Evolutionary conservation across 2,329 filamentous ascomycete species (phyloP).

Genomic region (Tympanopsis confertula): DNA sequence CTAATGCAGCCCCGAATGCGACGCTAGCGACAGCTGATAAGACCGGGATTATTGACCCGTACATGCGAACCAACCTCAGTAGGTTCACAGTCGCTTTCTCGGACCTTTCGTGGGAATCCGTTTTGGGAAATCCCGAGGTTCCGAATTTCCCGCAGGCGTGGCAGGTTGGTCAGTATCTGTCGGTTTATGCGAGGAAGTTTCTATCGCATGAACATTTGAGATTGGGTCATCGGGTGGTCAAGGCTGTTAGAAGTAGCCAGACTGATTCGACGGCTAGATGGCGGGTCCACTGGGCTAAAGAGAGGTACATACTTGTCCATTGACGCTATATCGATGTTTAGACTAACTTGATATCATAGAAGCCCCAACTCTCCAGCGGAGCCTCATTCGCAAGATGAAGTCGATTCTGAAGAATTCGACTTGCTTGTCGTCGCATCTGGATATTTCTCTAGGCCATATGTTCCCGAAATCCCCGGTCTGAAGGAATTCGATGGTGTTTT

Average conservation of each 20-base stretch:
- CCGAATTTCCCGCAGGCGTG: constrained; percentile 39
- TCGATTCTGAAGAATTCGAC: constrained; percentile 26
- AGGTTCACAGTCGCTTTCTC: constrained; percentile 29
- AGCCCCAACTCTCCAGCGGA: no score
- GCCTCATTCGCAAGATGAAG: constrained; percentile 17
- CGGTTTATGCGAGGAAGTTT: constrained; percentile 28
- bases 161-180: constrained; percentile 36
- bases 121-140: constrained; percentile 14
- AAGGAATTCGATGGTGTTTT: constrained; percentile 14
- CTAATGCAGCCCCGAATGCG: constrained; percentile 4
- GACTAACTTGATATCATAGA: no score
- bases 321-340: no score
- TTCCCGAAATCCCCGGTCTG: constrained; percentile 19
- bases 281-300: neutral
- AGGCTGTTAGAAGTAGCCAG: neutral
- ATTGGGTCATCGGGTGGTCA: neutral
- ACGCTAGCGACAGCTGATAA: neutral
- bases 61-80: constrained; percentile 34
- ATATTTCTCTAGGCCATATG: constrained; percentile 30
- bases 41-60: constrained; percentile 18
- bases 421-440: constrained; percentile 36
- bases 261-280: constrained; percentile 11
- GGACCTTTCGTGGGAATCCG: constrained; percentile 35
- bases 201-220: constrained; percentile 18
- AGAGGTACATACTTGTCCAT: neutral